phyloP scores from a whole-genome alignment of 345 rosid species.

The Eucalyptus regnans region DNA sequence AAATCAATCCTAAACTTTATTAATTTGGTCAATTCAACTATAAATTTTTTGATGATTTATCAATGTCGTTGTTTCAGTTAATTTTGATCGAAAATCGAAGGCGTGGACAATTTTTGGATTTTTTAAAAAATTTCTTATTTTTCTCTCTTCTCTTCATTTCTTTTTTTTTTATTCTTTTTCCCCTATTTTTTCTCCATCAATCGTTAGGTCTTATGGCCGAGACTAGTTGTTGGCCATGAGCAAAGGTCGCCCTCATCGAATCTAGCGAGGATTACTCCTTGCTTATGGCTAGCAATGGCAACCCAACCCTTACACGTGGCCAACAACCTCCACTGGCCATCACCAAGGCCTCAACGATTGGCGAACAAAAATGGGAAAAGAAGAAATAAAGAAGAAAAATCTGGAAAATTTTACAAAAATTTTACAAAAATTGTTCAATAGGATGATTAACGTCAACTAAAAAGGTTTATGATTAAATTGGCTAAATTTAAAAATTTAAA shows the following conservation, averaged over 20 bases:
- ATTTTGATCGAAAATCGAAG: no score
- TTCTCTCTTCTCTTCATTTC: neutral
- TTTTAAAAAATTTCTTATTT: neutral
- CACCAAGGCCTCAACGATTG: neutral
- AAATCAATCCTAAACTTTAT: neutral
- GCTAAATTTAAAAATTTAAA: rapidly evolving
- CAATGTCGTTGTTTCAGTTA: rapidly evolving
- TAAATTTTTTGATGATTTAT: neutral
- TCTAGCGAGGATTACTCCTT: no score
- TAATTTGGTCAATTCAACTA: neutral
- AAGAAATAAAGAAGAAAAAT: neutral
- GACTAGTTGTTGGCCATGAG: neutral
- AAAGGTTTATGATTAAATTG: neutral
- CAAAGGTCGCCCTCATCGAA: neutral
- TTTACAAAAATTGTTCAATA: neutral
- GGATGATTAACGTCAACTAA: rapidly evolving
- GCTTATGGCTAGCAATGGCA: no score
- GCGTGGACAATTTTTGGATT: neutral
- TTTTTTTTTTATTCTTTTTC: neutral
- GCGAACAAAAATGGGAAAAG: no score
- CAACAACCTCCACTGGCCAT: no score
- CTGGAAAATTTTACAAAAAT: neutral
- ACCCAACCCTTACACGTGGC: no score
- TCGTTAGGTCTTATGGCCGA: neutral
- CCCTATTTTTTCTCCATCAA: rapidly evolving